Percentiles rank a stretch among this genome's conserved stretches.
phyloP scores from a whole-genome alignment of 495 filamentous ascomycete genomes.

The Chaetomidium leptoderma region DNA sequence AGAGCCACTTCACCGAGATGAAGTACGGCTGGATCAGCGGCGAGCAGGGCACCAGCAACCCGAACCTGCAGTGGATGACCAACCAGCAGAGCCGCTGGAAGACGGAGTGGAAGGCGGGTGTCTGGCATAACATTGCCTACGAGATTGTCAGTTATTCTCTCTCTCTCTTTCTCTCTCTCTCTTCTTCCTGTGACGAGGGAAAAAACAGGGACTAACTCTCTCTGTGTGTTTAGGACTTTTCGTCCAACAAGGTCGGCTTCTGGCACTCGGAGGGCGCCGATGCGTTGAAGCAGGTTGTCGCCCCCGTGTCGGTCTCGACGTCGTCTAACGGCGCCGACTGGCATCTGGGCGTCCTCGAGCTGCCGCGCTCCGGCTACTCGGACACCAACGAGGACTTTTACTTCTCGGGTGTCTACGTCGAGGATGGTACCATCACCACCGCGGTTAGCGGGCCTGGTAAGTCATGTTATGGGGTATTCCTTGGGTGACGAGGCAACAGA shows the following conservation, averaged over 20 bases:
- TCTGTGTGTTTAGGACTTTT: conserved; percentile 69
- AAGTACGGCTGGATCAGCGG: conserved; percentile 59
- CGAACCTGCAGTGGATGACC: conserved; percentile 45
- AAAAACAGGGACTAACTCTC: conserved; percentile 52
- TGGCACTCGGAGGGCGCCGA: conserved; percentile 63
- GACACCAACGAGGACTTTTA: conserved; percentile 63
- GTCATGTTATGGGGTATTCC: conserved; percentile 32
- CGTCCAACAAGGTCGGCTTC: conserved; percentile 55
- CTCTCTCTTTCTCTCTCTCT: neutral
- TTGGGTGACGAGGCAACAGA: conserved; percentile 18
- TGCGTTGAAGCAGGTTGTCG: conserved; percentile 43
- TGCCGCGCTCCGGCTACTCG: conserved; percentile 54
- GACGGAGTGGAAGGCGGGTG: conserved; percentile 47
- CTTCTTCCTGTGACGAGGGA: conserved; percentile 36
- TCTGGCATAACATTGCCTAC: conserved; percentile 76
- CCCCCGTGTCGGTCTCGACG: conserved; percentile 36
- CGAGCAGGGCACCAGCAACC: conserved; percentile 53
- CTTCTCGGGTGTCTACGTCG: conserved; percentile 69
- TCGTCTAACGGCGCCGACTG: conserved; percentile 68
- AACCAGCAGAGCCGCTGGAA: conserved; percentile 43
- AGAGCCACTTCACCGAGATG: conserved; percentile 72
- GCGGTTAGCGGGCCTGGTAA: conserved; percentile 32
- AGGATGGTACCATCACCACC: conserved; percentile 60
- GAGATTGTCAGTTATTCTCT: conserved; percentile 42
- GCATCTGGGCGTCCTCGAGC: conserved; percentile 69